These are phyloP conservation scores for Globisporangium splendens DNA, from an alignment of 352 stramenopile species.

Conservation along the genomic window DNA sequence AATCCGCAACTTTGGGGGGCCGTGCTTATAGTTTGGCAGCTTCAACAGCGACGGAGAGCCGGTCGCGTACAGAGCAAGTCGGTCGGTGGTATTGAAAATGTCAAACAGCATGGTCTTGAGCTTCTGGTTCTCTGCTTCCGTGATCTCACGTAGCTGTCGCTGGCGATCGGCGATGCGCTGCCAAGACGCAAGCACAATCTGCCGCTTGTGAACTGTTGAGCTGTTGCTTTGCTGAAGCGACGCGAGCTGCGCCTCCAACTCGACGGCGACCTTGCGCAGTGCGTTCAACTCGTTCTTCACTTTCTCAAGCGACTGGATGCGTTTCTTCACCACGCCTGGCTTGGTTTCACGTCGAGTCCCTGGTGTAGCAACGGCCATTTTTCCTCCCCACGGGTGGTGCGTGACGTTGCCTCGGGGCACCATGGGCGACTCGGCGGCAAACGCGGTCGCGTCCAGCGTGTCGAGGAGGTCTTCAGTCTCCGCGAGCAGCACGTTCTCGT, in stretches of 20 bases:
- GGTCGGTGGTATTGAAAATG: neutral
- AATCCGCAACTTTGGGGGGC: neutral
- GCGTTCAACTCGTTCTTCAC: constrained; percentile 3
- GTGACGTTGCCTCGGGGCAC: neutral
- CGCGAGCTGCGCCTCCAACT: constrained; percentile 10
- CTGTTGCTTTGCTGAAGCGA: constrained; percentile 1
- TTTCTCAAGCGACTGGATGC: constrained; percentile 2
- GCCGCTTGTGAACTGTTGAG: neutral
- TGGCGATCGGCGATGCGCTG: constrained; percentile 4
- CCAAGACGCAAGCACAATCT: constrained; percentile 5
- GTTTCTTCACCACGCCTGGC: neutral
- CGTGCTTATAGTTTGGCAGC: constrained; percentile 5
- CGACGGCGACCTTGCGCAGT: neutral
- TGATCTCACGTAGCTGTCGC: constrained; percentile 2
- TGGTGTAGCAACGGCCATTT: neutral
- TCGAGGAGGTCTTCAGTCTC: constrained; percentile 10
- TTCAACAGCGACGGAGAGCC: neutral
- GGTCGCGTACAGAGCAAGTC: too few species aligned
- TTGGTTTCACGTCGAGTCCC: too few species aligned
- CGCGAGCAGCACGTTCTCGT: constrained; percentile 12
- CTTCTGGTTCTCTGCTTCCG: constrained; percentile 6
- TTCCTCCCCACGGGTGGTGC: too few species aligned
- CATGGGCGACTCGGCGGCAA: neutral
- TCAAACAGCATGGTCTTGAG: constrained; percentile 11
- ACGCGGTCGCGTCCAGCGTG: constrained; percentile 6